Percentiles rank a stretch among this genome's conserved stretches.
Evolutionary conservation across 371 early-diverging fungal species (phyloP).

Genomic region (Smittium culicis): DNA sequence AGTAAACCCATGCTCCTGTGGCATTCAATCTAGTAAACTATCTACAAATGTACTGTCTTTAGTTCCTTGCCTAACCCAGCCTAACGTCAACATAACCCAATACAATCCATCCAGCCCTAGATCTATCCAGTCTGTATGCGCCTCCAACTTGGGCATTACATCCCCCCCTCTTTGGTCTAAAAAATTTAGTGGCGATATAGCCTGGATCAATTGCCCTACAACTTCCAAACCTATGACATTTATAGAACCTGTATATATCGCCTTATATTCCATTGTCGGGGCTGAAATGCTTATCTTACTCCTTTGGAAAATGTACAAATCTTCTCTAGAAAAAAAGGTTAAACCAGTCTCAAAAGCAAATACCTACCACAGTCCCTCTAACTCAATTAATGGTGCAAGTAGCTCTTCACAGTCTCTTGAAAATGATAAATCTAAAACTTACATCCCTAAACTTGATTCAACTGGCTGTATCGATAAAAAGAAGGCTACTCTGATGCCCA

Average conservation of each 20-base stretch:
- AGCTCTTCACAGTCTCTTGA: neutral
- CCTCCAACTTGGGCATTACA: conserved; percentile 26
- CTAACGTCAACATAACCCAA: conserved; percentile 28
- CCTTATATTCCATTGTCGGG: conserved; percentile 35
- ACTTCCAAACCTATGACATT: conserved; percentile 37
- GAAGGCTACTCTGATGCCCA: no score
- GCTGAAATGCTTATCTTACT: conserved; percentile 32
- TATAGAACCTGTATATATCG: conserved; percentile 43
- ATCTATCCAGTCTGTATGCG: conserved; percentile 30
- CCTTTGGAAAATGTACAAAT: conserved; percentile 35
- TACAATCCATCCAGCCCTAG: conserved; percentile 33
- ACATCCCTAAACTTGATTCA: no score
- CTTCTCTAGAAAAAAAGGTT: conserved; percentile 16
- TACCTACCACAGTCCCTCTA: no score
- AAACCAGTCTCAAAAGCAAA: conserved; percentile 15
- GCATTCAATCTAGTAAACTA: conserved; percentile 9
- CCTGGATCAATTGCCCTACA: conserved; percentile 44
- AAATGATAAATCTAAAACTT: no score
- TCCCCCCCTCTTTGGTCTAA: conserved; percentile 12
- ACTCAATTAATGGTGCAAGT: conserved; percentile 15
- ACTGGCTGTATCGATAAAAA: no score
- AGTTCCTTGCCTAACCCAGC: conserved; percentile 17
- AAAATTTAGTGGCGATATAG: conserved; percentile 12
- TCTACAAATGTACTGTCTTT: neutral
- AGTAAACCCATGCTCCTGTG: conserved; percentile 28